A percentile compares a stretch with the other conserved stretches of the same genome.
Conservation (phyloP, 805 yeast genomes). For the Myxozyma neglecta region DNA sequence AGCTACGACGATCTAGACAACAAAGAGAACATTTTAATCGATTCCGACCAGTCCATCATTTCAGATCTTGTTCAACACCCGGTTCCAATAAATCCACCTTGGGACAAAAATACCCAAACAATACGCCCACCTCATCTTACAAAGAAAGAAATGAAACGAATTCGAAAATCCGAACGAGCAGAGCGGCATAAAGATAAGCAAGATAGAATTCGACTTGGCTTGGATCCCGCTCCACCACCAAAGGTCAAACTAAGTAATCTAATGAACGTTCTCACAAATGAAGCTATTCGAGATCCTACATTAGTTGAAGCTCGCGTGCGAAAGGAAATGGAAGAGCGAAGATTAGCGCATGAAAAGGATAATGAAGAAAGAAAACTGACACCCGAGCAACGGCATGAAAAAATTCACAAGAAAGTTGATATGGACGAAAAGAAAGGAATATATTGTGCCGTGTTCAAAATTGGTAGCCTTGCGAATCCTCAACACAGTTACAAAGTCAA, state of each 20-base stretch:
- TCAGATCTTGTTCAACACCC: slow-evolving; percentile 84
- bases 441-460: slow-evolving; percentile 56
- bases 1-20: slow-evolving; percentile 35
- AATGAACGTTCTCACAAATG: slow-evolving; percentile 82
- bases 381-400: slow-evolving; percentile 57
- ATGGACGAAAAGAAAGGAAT: slow-evolving; percentile 55
- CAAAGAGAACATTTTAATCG: slow-evolving; percentile 33
- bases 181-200: slow-evolving; percentile 66
- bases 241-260: slow-evolving; percentile 81
- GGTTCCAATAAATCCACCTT: slow-evolving; percentile 58
- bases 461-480: slow-evolving; percentile 57
- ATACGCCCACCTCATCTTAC: slow-evolving; percentile 61
- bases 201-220: slow-evolving; percentile 74
- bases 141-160: slow-evolving; percentile 70
- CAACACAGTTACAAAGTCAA: slow-evolving; percentile 74
- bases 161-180: slow-evolving; percentile 68
- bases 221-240: slow-evolving; percentile 85
- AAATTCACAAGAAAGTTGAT: slow-evolving; percentile 48
- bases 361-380: slow-evolving; percentile 66
- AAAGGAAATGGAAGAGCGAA: slow-evolving; percentile 65
- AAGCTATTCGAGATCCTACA: slow-evolving; percentile 86
- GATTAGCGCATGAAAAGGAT: slow-evolving; percentile 53
- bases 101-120: slow-evolving; percentile 50
- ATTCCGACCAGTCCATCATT: slow-evolving; percentile 50
- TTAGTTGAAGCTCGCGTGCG: slow-evolving; percentile 72